Evolutionary conservation across 768 basidiomycete genomes (phyloP).

Genomic region (Pleurotus tuber-regium): DNA sequence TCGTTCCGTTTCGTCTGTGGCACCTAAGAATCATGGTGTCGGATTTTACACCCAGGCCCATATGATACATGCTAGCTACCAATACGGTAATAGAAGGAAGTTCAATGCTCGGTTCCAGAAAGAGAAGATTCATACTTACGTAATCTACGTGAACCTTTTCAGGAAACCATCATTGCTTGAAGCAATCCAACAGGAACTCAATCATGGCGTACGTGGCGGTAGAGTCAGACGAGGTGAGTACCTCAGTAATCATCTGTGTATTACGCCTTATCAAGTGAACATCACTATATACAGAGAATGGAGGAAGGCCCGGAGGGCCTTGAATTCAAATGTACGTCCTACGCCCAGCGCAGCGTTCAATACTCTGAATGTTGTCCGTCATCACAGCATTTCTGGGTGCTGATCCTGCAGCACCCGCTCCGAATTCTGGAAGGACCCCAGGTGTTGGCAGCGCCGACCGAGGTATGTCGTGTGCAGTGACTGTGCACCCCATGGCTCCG

Average conservation of each 20-base stretch:
- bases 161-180: no score
- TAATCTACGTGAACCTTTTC: no score
- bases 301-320: conserved; percentile 70
- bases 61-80: no score
- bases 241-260: no score
- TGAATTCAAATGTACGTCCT: conserved; percentile 64
- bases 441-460: conserved; percentile 52
- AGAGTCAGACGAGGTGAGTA: conserved; percentile 65
- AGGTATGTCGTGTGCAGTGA: conserved; percentile 29
- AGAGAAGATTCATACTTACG: no score
- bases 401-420: conserved; percentile 30
- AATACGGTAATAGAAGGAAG: no score
- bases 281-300: conserved; percentile 39
- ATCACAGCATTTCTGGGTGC: conserved; percentile 56
- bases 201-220: conserved; percentile 72
- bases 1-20: no score
- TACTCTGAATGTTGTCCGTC: neutral
- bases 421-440: conserved; percentile 24
- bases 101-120: no score
- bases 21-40: no score
- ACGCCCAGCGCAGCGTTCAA: conserved; percentile 3
- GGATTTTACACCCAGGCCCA: neutral
- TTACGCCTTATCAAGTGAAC: no score
- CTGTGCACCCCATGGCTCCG: no score
- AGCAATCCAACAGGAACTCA: conserved; percentile 7